These are phyloP conservation scores for Aspergillus brasiliensis DNA, from an alignment of 2,329 filamentous ascomycete genomes.

Conservation along the genomic window DNA sequence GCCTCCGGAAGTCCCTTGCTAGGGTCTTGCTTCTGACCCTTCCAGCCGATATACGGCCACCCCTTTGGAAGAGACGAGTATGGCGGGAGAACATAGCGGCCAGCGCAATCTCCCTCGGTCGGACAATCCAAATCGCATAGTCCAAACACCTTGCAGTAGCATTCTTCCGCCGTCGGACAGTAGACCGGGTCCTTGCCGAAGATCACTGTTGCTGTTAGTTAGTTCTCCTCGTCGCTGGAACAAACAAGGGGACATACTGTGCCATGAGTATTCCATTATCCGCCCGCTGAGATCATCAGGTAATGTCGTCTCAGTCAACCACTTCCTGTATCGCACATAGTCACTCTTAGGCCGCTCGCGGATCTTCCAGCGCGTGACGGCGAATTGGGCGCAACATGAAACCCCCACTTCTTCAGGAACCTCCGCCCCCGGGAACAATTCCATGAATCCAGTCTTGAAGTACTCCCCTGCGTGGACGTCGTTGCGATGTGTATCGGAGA, in stretches of 20 bases:
- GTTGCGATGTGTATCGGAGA: conserved; percentile 45
- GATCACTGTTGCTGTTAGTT: conserved; percentile 50
- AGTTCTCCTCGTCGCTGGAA: not conserved
- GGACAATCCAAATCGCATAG: conserved; percentile 54
- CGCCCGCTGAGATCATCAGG: conserved; percentile 54
- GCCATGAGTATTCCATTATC: conserved; percentile 63
- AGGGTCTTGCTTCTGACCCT: conserved; percentile 40
- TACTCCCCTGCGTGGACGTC: conserved; percentile 53
- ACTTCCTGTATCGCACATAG: conserved; percentile 52
- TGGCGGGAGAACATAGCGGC: conserved; percentile 61
- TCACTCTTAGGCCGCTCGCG: conserved; percentile 49
- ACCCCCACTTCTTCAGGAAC: conserved; percentile 51
- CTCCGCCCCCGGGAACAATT: conserved; percentile 47
- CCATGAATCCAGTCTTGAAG: conserved; percentile 52
- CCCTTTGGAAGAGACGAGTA: conserved; percentile 61
- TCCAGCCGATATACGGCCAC: conserved; percentile 63
- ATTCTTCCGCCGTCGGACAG: conserved; percentile 63
- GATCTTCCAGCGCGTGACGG: conserved; percentile 52
- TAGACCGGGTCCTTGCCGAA: conserved; percentile 61
- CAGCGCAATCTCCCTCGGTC: conserved; percentile 52
- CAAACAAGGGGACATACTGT: conserved; percentile 47
- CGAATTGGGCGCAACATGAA: conserved; percentile 60
- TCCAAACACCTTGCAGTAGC: conserved; percentile 69
- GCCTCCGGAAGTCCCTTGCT: conserved; percentile 34
- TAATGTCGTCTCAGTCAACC: conserved; percentile 52